A percentile compares a stretch with the other conserved stretches of the same genome.
phyloP scores from a whole-genome alignment of 345 rosid genomes.

The Eucalyptus globulus region DNA sequence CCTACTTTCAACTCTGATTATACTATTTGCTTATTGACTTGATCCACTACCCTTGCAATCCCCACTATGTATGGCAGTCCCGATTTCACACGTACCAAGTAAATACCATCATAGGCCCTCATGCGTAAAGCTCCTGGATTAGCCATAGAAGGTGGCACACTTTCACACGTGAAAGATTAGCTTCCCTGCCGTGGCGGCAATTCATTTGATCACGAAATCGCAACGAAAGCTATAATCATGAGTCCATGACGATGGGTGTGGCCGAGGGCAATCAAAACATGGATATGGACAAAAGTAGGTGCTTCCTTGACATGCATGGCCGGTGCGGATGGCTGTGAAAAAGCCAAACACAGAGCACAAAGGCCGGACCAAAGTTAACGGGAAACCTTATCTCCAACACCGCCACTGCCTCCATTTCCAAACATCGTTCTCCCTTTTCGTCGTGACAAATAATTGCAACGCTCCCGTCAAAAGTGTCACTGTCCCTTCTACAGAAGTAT shows the following conservation, averaged over 20 bases:
- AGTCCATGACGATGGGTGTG: neutral
- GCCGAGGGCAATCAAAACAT: neutral
- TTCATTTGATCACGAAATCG: neutral
- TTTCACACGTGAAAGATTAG: neutral
- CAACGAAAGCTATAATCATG: neutral
- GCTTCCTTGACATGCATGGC: neutral
- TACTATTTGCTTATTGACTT: neutral
- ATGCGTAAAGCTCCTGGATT: neutral
- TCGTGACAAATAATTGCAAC: neutral
- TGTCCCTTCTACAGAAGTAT: neutral
- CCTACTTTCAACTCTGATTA: neutral
- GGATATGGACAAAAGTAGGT: neutral
- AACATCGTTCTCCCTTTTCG: neutral
- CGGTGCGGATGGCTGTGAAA: neutral
- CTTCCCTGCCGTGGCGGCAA: neutral
- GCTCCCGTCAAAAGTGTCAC: neutral
- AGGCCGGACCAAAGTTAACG: neutral
- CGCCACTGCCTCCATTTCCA: neutral
- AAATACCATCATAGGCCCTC: neutral
- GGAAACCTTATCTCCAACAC: slow-evolving; percentile 2
- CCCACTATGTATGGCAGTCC: neutral
- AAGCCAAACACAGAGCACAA: neutral
- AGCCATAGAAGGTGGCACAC: neutral
- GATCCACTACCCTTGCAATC: neutral
- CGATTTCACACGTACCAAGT: neutral